Base-by-base conservation (phyloP, 2,329 filamentous ascomycete species). In the Hypoxylon sp. region DNA sequence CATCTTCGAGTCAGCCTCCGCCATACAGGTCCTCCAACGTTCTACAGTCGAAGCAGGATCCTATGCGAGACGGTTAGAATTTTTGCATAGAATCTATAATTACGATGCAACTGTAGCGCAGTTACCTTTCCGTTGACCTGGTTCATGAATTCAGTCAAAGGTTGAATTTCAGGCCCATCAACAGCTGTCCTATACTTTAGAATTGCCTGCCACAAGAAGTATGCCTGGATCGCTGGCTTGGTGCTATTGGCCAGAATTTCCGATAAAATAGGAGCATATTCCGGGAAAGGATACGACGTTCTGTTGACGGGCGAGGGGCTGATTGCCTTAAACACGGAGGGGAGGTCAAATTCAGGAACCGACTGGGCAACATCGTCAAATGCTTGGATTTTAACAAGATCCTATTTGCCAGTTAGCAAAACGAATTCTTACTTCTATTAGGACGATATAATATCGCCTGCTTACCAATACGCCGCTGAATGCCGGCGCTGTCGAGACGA, bases 141-240 rank as follows among this genome's bases (percentile, higher is more conserved):
- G 19, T 57, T 44, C 3, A 19, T 3, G 9, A 67, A 48, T 13
- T 55, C 4, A 3, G n/a, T 63, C 10, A 67, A 9, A 6, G 59
- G 50, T 24, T 64, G 19, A n/a, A 67, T 11, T n/a, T 63, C 60
- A 6, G 65, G 54, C 11, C 33, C 55, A 24, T 57, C 54, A 5
- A 67, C n/a, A n/a, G 26, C n/a, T 8, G 33, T 3, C 10, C 29
- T 11, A n/a, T 33, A 64, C 8, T 9, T 9, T 2, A 37, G 10
- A 11, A 67, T 64, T 3, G 65, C 44, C 19, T 63, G 54, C 59
- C 64, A 63, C 24, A 67, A 33, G 33, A 67, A 67, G 33, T 39
- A 67, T 6, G 53, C 59, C 17, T 67, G 64, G n/a, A 67, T 51
- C 5, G 37, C 51, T 3, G 54, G 46, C 10, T 51, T 67, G 2